Percentiles rank a stretch among this genome's conserved stretches.
These are phyloP conservation scores for Candida manassasensis DNA, from an alignment of 805 yeast species.

Conservation along the genomic window DNA sequence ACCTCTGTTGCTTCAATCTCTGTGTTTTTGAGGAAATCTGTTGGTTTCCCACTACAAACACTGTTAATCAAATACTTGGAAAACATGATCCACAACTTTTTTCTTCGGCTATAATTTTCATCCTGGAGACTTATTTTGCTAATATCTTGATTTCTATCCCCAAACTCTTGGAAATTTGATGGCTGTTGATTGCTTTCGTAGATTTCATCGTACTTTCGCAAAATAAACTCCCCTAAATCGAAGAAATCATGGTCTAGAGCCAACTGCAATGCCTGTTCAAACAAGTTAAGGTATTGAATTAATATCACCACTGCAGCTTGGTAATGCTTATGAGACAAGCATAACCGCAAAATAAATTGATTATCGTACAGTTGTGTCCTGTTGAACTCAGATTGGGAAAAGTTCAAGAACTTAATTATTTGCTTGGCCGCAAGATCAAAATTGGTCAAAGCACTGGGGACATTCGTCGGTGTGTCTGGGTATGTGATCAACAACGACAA, in stretches of 20 bases:
- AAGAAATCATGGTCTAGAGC: slow-evolving; percentile 60
- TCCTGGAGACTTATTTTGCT: slow-evolving; percentile 32
- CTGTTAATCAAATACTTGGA: slow-evolving; percentile 45
- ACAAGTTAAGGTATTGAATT: slow-evolving; percentile 56
- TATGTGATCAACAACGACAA: slow-evolving; percentile 60
- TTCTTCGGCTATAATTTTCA: slow-evolving; percentile 42
- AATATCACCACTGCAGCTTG: slow-evolving; percentile 72
- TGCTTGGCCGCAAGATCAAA: slow-evolving; percentile 18
- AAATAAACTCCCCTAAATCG: slow-evolving; percentile 44
- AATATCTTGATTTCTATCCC: slow-evolving; percentile 43
- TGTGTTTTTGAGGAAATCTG: slow-evolving; percentile 13
- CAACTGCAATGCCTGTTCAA: slow-evolving; percentile 74
- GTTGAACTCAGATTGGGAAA: slow-evolving; percentile 16
- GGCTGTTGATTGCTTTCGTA: slow-evolving; percentile 6
- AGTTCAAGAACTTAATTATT: slow-evolving; percentile 27
- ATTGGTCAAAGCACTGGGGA: slow-evolving; percentile 5
- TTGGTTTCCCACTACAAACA: slow-evolving; percentile 18
- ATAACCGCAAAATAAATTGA: slow-evolving; percentile 70
- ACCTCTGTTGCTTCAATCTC: slow-evolving; percentile 8
- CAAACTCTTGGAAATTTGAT: slow-evolving; percentile 40
- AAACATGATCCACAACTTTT: slow-evolving; percentile 70
- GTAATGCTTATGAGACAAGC: slow-evolving; percentile 53
- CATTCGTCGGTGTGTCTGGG: slow-evolving; percentile 10
- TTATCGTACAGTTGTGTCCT: slow-evolving; percentile 46
- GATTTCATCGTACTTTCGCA: slow-evolving; percentile 27